phyloP scores from a whole-genome alignment of 2,329 filamentous ascomycete genomes.

The Thelonectria discophora region DNA sequence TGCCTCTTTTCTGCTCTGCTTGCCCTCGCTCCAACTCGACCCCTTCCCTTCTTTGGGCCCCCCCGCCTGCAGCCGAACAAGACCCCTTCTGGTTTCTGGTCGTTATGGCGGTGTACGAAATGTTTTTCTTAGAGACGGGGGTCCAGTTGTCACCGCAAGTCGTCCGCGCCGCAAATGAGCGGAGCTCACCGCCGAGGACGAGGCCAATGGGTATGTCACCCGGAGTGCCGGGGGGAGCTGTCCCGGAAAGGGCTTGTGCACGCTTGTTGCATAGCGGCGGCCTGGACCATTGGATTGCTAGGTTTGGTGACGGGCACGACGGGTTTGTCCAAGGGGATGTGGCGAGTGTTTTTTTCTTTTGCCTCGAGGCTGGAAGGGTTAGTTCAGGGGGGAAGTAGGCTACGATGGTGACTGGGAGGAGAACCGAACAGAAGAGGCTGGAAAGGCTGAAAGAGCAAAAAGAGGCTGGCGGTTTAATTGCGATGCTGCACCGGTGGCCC shows the following conservation, averaged over 20 bases:
- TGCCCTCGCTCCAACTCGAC: no score
- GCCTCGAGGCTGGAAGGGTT: constrained; percentile 11
- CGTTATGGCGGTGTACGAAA: constrained; percentile 42
- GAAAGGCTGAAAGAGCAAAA: constrained; percentile 7
- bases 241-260: constrained; percentile 25
- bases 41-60: no score
- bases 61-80: no score
- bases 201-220: constrained; percentile 41
- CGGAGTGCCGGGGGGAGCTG: constrained; percentile 36
- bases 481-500: not conserved
- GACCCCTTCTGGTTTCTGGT: no score
- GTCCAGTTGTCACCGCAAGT: constrained; percentile 45
- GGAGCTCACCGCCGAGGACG: constrained; percentile 24
- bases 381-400: constrained; percentile 10
- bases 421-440: constrained; percentile 12
- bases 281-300: constrained; percentile 38
- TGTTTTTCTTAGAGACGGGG: constrained; percentile 34
- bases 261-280: constrained; percentile 34
- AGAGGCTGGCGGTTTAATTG: constrained; percentile 23
- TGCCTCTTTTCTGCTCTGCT: constrained; percentile 6
- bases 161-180: constrained; percentile 26
- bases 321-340: not conserved
- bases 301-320: not conserved
- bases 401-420: constrained; percentile 3
- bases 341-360: constrained; percentile 11